Conservation (phyloP, 805 yeast genomes). For the Kodamaea hsintzibuensis region DNA sequence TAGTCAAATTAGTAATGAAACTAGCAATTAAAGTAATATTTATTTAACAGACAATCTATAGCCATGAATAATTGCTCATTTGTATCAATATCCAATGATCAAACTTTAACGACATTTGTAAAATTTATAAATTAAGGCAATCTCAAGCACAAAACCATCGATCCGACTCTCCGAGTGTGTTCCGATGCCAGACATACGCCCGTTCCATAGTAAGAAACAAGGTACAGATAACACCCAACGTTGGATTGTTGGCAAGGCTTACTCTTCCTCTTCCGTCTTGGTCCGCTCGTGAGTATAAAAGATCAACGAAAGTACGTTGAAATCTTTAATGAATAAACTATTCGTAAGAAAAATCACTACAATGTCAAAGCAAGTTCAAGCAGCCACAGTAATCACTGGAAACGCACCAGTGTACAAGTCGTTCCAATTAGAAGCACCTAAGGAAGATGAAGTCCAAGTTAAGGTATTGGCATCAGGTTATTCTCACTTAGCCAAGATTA, state of each 20-base stretch:
- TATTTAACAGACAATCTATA: too few species aligned
- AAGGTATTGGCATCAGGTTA: slow-evolving; percentile 12
- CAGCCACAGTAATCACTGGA: slow-evolving; percentile 8
- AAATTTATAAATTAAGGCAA: neutral
- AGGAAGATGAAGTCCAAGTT: slow-evolving; percentile 12
- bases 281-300: neutral
- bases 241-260: too few species aligned
- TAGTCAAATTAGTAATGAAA: too few species aligned
- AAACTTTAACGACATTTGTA: neutral
- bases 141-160: neutral
- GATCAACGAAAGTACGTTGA: neutral
- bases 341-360: neutral
- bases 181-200: neutral
- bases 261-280: too few species aligned
- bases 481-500: slow-evolving; percentile 11
- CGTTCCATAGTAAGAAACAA: neutral
- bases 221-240: too few species aligned
- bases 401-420: slow-evolving; percentile 5
- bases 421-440: slow-evolving; percentile 5
- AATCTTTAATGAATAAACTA: neutral
- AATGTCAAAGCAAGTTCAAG: slow-evolving; percentile 2
- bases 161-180: neutral
- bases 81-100: too few species aligned
- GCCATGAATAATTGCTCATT: too few species aligned
- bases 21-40: too few species aligned